Percentiles rank a stretch among this genome's conserved stretches.
phyloP scores from a whole-genome alignment of 164 flowering plant genomes.

The Magnolia officinalis region DNA sequence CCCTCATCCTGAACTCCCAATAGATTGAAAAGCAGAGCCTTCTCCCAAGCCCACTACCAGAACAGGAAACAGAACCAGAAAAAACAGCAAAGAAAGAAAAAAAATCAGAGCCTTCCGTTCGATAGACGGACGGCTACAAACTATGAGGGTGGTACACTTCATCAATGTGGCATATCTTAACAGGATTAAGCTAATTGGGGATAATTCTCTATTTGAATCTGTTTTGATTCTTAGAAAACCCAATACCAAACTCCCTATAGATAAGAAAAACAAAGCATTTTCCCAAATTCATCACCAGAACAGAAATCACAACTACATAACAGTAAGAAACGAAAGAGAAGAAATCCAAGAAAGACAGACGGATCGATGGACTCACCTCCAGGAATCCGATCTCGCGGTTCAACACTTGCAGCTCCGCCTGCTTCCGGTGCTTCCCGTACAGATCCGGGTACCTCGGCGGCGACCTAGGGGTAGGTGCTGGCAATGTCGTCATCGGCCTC shows the following conservation, averaged over 20 bases:
- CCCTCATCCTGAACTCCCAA: too few relatives aligned
- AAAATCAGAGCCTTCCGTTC: too few relatives aligned
- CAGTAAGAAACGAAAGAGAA: neutral
- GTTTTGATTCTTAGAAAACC: too few relatives aligned
- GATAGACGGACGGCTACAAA: neutral
- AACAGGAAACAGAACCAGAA: too few relatives aligned
- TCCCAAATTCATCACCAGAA: neutral
- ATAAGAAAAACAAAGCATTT: neutral
- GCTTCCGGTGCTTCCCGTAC: constrained; percentile 71
- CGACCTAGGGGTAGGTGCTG: constrained; percentile 72
- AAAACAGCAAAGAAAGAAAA: too few relatives aligned
- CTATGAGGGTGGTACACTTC: neutral
- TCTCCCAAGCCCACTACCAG: too few relatives aligned
- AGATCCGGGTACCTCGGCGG: constrained; percentile 83
- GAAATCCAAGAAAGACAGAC: neutral
- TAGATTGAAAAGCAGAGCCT: too few relatives aligned
- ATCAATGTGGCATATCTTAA: neutral
- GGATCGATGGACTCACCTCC: constrained; percentile 38
- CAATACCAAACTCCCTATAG: neutral
- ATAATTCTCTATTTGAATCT: too few relatives aligned
- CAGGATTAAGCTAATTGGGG: neutral
- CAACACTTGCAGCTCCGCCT: constrained; percentile 56
- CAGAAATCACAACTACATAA: neutral
- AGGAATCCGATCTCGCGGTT: constrained; percentile 75
- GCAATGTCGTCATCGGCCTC: constrained; percentile 34